Evolutionary conservation across 1,139 yeast species (phyloP), one percentile per base, ranked within the genome.

Genomic region (Blastobotrys aristatus): DNA sequence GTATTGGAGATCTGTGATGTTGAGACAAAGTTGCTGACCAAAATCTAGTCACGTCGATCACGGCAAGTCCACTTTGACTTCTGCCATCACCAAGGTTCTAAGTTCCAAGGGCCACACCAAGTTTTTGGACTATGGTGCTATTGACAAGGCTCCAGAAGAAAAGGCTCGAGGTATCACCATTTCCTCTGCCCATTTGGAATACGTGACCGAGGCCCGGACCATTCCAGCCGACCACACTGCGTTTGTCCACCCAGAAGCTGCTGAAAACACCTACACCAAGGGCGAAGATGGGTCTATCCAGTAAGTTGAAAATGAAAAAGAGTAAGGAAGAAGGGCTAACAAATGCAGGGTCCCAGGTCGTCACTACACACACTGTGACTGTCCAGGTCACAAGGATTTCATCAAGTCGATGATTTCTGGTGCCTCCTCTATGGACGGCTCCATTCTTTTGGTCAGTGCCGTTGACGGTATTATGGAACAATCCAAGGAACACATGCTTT

Each of bases 391-490:
- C 80, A 95, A 95, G 57, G 97, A 92, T 79, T 92, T 90, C 73
- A 92, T 92, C 72, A 92, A 92, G 77, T 90, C 90, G 72, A 92
- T 92, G 97, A 92, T 92, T 72, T 88, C 97, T 59, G 97, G 97
- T 82, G 97, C 97, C 63, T 96, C 97, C 62, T 96, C 92, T 72
- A 90, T 90, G 97, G 98, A 92, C 70, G 97, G 97, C 77, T 98
- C 97, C 60, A 90, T 92, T 64, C 90, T 92, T 75, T 98, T 92
- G 57, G 98, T 92, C 71, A 97, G 97, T 65, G 98, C 98, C 57
- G 78, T 96, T 52, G 98, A 92, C 67, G 98, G 98, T 66, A 96
- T 90, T 75, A 92, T 92, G 98, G 97, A 97, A 67, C 98, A 92
- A 77, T 94, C 98, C 61, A 86, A 97, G 77, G 98, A 92, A 76